Evolutionary conservation across 495 filamentous ascomycete genomes (phyloP), one percentile per base, ranked within the genome.

Genomic region (Lichina pygmaea): DNA sequence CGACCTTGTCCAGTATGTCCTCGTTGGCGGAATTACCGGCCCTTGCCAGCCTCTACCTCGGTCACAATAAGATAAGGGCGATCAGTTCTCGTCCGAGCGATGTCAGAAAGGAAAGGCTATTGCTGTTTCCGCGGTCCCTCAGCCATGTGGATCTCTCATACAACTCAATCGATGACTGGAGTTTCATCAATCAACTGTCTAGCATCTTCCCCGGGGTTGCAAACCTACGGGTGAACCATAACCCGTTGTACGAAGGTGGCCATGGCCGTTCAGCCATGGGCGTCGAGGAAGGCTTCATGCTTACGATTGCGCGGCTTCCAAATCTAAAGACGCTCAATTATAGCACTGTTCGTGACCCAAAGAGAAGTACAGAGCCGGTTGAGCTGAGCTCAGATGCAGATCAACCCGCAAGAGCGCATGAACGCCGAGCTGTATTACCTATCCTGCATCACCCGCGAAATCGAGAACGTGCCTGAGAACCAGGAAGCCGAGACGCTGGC

Each of bases 391-490:
- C 2, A 15, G 3, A 39, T 6, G 46, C 32, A 54, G 50, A 78
- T 97, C 50, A 71, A 73, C 0, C 48, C 57, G 0, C 67, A 73
- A 39, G 85, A 94, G 50, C 72, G 89, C 15, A 65, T 67, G 41
- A 84, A 95, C 52, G 83, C 81, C 10, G 89, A 97, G 46, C 75
- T 85, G 54, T 97, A 86, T 58, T 97, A 95, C 55, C 71, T 95
- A 9, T 76, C 72, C 6, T 68, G 74, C 32, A 85, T 94, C 45
- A 79, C 68, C 13, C 72, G 73, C 43, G 78, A 81, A 52, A 62
- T 93, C 15, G 72, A 77, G 12, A 64, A 64, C 8, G 67, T 65
- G 0, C 64, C 75, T 0, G 61, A 71, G 49, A 58, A 58, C 0
- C 61, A 66, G n/a, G 68, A 75, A 50, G 51, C 54, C 3, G 53